Conservation (phyloP, 257 asterid genomes). For the Solanum raphanifolium region DNA sequence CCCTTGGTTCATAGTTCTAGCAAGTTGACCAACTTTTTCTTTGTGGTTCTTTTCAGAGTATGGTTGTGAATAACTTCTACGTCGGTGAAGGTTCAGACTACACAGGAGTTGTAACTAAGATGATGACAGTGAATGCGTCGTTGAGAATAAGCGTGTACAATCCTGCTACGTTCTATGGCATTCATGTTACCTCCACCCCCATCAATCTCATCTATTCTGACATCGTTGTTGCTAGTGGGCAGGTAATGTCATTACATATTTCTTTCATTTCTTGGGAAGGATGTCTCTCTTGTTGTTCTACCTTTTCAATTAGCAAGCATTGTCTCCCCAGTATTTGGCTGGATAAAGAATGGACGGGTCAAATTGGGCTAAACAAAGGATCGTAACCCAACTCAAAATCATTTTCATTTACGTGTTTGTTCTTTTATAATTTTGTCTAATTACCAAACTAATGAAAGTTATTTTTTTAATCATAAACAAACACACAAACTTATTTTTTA, state of each 20-base stretch:
- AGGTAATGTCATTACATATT: constrained; percentile 29
- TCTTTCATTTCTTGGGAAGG: background rate
- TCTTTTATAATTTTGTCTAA: background rate
- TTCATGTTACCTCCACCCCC: constrained; percentile 73
- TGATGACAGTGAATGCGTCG: constrained; percentile 68
- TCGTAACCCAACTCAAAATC: background rate
- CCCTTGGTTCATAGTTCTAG: background rate
- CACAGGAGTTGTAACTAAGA: constrained; percentile 72
- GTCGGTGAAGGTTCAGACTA: constrained; percentile 67
- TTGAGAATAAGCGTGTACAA: constrained; percentile 66
- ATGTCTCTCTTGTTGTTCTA: background rate
- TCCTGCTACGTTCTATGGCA: constrained; percentile 86
- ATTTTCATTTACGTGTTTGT: background rate
- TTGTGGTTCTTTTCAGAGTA: constrained; percentile 42
- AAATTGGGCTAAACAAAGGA: background rate
- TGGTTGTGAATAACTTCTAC: constrained; percentile 55
- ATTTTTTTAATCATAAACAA: background rate
- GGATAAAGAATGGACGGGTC: background rate
- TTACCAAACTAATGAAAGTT: background rate
- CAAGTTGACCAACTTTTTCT: background rate
- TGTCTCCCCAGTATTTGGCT: background rate
- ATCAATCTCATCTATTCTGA: constrained; percentile 70
- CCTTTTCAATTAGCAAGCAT: background rate
- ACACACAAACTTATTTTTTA: background rate
- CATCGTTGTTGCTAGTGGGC: constrained; percentile 66